These are phyloP conservation scores for Triangularia setosa DNA, from an alignment of 2,329 filamentous ascomycete genomes.

Conservation along the genomic window DNA sequence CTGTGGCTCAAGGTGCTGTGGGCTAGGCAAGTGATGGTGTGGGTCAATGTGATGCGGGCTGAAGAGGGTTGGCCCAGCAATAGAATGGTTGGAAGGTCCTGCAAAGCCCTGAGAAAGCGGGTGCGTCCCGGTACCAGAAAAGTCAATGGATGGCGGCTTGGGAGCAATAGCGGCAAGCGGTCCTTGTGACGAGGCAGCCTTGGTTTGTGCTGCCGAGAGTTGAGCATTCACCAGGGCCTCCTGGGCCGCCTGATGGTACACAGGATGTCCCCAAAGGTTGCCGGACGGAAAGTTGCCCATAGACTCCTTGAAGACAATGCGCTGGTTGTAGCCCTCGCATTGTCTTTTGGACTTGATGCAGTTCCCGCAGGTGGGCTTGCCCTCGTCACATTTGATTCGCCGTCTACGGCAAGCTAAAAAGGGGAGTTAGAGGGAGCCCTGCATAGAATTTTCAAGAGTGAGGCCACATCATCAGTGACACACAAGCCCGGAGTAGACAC, in stretches of 20 bases:
- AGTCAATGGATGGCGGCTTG: slow-evolving; percentile 42
- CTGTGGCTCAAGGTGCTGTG: not conserved
- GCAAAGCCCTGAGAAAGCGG: slow-evolving; percentile 33
- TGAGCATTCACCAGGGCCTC: slow-evolving; percentile 43
- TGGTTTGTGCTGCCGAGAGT: slow-evolving; percentile 39
- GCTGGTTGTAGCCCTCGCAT: slow-evolving; percentile 80
- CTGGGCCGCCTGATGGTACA: slow-evolving; percentile 43
- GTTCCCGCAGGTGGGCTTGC: slow-evolving; percentile 75
- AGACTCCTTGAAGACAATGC: slow-evolving; percentile 75
- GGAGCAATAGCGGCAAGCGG: slow-evolving; percentile 48
- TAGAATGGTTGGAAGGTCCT: slow-evolving; percentile 27
- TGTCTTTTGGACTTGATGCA: slow-evolving; percentile 81
- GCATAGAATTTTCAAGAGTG: slow-evolving; percentile 1
- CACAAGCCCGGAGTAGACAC: slow-evolving; percentile 32
- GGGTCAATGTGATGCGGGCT: slow-evolving; percentile 8
- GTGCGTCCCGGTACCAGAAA: slow-evolving; percentile 29
- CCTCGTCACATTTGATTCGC: slow-evolving; percentile 95
- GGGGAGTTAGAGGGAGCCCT: slow-evolving; percentile 25
- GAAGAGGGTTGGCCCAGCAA: slow-evolving; percentile 16
- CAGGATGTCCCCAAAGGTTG: slow-evolving; percentile 42
- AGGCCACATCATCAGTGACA: not conserved
- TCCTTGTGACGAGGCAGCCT: slow-evolving; percentile 35
- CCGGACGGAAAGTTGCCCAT: slow-evolving; percentile 55
- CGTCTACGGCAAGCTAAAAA: slow-evolving; percentile 78
- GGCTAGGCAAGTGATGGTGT: slow-evolving; percentile 1